phyloP scores from a whole-genome alignment of 2,329 filamentous ascomycete species.

The Aspergillus felis region DNA sequence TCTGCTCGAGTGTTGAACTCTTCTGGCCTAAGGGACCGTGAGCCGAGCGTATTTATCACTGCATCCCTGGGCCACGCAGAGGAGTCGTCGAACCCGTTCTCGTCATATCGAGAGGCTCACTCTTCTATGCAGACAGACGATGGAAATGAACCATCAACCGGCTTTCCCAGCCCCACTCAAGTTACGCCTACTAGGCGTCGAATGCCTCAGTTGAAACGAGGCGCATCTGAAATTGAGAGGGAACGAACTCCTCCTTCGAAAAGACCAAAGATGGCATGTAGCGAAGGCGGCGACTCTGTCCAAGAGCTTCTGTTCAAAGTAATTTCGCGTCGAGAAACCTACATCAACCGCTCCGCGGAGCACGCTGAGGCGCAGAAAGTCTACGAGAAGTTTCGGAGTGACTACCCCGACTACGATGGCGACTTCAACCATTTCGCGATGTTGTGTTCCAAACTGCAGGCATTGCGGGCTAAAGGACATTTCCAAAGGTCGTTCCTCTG shows the following conservation, averaged over 20 bases:
- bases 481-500: slow-evolving; percentile 38
- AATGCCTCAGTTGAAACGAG: slow-evolving; percentile 11
- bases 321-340: slow-evolving; percentile 19
- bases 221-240: slow-evolving; percentile 6
- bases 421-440: slow-evolving; percentile 35
- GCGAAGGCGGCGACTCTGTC: background rate
- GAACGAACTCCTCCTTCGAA: slow-evolving; percentile 15
- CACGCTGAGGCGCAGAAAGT: slow-evolving; percentile 23
- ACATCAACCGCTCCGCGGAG: slow-evolving; percentile 16
- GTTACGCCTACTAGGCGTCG: slow-evolving; percentile 4
- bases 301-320: slow-evolving; percentile 10
- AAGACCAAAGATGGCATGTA: background rate
- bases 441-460: slow-evolving; percentile 36
- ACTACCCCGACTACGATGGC: slow-evolving; percentile 40
- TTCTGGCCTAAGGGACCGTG: slow-evolving; percentile 16
- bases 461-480: slow-evolving; percentile 25
- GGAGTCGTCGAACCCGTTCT: slow-evolving; percentile 15
- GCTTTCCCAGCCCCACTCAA: background rate
- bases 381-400: slow-evolving; percentile 35
- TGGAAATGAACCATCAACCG: background rate
- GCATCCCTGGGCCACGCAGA: slow-evolving; percentile 9
- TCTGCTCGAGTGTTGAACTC: slow-evolving; percentile 22
- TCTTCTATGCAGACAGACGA: slow-evolving; percentile 10
- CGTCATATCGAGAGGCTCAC: slow-evolving; percentile 16
- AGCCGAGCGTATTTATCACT: slow-evolving; percentile 8